Percentiles rank a stretch among this genome's conserved stretches.
Evolutionary conservation across 257 asterid species (phyloP).

Genomic region (Petunia axillaris): DNA sequence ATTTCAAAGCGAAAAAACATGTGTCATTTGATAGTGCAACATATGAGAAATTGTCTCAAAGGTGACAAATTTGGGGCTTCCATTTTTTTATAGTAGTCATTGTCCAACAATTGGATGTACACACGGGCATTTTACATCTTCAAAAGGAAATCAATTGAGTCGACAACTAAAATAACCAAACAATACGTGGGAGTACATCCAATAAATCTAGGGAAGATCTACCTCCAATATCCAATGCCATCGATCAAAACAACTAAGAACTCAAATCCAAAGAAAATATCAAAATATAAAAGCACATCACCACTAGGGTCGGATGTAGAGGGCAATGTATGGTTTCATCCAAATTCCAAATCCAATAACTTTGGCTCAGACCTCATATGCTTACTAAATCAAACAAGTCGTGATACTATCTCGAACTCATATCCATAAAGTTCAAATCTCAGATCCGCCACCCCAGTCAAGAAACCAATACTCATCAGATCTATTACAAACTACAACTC

Average conservation of each 20-base stretch:
- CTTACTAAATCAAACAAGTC: too few species aligned
- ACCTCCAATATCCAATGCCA: neutral
- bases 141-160: constrained; percentile 2
- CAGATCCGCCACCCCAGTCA: neutral
- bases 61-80: neutral
- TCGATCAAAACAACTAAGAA: neutral
- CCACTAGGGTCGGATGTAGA: too few species aligned
- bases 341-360: too few species aligned
- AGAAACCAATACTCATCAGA: constrained; percentile 13
- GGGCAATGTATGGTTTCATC: too few species aligned
- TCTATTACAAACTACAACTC: constrained; percentile 8
- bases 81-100: neutral
- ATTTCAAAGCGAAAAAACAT: neutral
- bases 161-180: neutral
- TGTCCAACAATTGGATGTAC: neutral
- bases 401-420: too few species aligned
- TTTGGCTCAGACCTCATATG: too few species aligned
- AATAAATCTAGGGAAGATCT: constrained; percentile 15
- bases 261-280: neutral
- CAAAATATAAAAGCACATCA: neutral
- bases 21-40: neutral
- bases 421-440: neutral
- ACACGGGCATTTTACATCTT: neutral
- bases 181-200: neutral
- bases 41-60: neutral